Conservation (phyloP, 495 filamentous ascomycete species). For the Aspergillus nidulans region DNA sequence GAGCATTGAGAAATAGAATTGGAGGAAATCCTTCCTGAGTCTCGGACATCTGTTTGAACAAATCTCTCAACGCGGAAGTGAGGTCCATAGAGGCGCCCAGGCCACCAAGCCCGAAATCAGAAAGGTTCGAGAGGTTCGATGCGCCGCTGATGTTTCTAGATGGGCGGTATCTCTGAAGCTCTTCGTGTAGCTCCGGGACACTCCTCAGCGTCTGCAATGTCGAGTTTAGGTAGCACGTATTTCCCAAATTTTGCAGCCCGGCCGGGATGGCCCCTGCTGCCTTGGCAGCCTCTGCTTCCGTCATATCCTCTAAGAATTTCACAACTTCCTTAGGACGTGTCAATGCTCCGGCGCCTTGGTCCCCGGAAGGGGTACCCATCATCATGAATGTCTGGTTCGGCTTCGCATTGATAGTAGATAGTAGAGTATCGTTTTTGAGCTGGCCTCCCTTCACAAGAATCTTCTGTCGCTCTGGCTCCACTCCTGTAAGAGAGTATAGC, state of each 20-base stretch:
- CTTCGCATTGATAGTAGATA: conserved; percentile 80
- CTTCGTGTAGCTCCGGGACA: conserved; percentile 86
- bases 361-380: conserved; percentile 83
- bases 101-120: conserved; percentile 57
- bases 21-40: conserved; percentile 88
- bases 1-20: conserved; percentile 75
- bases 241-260: conserved; percentile 87
- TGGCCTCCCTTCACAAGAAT: conserved; percentile 89
- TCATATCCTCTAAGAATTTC: conserved; percentile 97
- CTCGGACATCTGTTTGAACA: conserved; percentile 90
- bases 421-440: conserved; percentile 88
- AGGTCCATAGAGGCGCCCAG: conserved; percentile 64
- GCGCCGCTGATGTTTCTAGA: conserved; percentile 28
- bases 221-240: conserved; percentile 98
- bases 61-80: conserved; percentile 72
- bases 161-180: conserved; percentile 65
- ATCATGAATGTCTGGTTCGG: conserved; percentile 87
- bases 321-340: conserved; percentile 74
- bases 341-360: conserved; percentile 49
- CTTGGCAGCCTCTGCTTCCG: conserved; percentile 81
- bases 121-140: conserved; percentile 44
- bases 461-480: conserved; percentile 95
- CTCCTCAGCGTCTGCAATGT: conserved; percentile 84
- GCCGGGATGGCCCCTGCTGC: conserved; percentile 80
- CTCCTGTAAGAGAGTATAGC: conserved; percentile 88